Conservation (phyloP, 768 basidiomycete genomes). For the Xerocomellus chrysenteron region DNA sequence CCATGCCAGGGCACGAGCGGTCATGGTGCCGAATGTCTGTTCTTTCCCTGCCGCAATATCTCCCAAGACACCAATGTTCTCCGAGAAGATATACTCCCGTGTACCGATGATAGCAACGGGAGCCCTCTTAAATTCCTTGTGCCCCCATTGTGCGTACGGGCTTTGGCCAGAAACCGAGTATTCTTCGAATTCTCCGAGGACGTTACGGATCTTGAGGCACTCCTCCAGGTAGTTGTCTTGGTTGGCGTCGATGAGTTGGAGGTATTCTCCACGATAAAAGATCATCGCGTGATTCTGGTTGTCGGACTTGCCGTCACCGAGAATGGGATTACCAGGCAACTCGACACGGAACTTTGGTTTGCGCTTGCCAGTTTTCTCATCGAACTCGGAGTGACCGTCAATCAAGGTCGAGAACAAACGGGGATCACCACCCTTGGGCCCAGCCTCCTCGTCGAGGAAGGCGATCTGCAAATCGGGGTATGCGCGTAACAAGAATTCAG, state of each 20-base stretch:
- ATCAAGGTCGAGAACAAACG: slow-evolving; percentile 90
- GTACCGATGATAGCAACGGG: slow-evolving; percentile 98
- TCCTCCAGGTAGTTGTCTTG: slow-evolving; percentile 99
- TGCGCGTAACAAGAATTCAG: slow-evolving; percentile 94
- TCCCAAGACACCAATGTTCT: slow-evolving; percentile 98
- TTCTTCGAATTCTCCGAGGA: slow-evolving; percentile 97
- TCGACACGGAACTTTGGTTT: slow-evolving; percentile 98
- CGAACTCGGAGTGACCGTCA: slow-evolving; percentile 95
- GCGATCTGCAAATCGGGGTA: slow-evolving; percentile 99
- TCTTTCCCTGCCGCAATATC: slow-evolving; percentile 99
- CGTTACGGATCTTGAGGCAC: slow-evolving; percentile 97
- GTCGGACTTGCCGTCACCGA: slow-evolving; percentile 98
- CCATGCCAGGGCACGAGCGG: slow-evolving; percentile 92
- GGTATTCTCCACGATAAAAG: slow-evolving; percentile 98
- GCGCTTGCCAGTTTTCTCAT: slow-evolving; percentile 83
- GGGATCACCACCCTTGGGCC: slow-evolving; percentile 84
- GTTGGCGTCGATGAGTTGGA: slow-evolving; percentile 99
- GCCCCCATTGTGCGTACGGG: slow-evolving; percentile 94
- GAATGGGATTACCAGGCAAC: slow-evolving; percentile 96
- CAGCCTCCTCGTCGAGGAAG: slow-evolving; percentile 94
- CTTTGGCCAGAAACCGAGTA: slow-evolving; percentile 87
- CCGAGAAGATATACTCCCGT: slow-evolving; percentile 99
- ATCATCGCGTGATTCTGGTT: slow-evolving; percentile 99
- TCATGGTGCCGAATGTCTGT: slow-evolving; percentile 99
- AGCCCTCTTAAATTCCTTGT: slow-evolving; percentile 85